Conservation (phyloP, 73 alveolate species). For the Paramecium caudatum region DNA sequence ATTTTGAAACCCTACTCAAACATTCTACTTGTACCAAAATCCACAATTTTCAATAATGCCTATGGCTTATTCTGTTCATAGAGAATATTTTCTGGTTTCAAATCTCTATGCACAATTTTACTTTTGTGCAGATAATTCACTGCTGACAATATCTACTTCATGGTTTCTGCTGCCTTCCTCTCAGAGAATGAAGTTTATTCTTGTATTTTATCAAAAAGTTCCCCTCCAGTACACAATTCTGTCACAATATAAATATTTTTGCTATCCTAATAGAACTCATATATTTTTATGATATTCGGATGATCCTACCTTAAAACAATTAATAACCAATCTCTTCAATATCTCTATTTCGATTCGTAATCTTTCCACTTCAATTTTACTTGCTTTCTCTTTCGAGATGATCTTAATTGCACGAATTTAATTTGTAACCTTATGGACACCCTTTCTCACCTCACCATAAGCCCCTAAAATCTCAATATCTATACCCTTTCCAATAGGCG, state of each 20-base stretch:
- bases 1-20: conserved; percentile 71
- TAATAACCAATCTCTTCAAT: conserved; percentile 82
- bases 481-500: conserved; percentile 77
- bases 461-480: conserved; percentile 76
- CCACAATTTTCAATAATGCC: conserved; percentile 73
- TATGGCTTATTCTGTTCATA: conserved; percentile 67
- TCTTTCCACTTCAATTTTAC: conserved; percentile 79
- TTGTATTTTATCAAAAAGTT: conserved; percentile 81
- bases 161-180: conserved; percentile 81
- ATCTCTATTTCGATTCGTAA: conserved; percentile 83
- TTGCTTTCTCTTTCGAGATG: conserved; percentile 80
- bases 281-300: conserved; percentile 86
- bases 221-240: conserved; percentile 90
- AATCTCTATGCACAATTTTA: conserved; percentile 86
- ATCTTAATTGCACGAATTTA: conserved; percentile 83
- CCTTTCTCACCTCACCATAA: conserved; percentile 86
- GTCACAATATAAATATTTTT: conserved; percentile 84
- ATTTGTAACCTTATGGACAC: conserved; percentile 82
- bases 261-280: conserved; percentile 81
- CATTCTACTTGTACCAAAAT: conserved; percentile 75
- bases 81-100: conserved; percentile 87
- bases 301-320: conserved; percentile 80
- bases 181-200: conserved; percentile 79
- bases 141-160: conserved; percentile 84
- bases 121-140: conserved; percentile 86